Conservation (phyloP, 768 basidiomycete species). For the Pleurotus sapidus region DNA sequence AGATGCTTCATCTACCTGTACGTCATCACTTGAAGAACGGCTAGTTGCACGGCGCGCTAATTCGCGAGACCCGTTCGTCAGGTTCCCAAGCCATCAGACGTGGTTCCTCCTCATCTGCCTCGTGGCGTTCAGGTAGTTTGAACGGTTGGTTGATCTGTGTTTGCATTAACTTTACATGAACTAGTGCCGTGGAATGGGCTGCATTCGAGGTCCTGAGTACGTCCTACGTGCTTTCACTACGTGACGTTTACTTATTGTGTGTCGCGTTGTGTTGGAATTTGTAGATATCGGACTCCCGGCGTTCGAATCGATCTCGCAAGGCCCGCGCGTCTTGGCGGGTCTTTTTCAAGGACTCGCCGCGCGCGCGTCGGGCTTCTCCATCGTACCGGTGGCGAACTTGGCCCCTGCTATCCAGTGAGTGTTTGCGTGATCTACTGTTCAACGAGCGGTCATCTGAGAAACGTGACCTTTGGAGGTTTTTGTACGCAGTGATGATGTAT, state of each 20-base stretch:
- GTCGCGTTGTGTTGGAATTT: not conserved
- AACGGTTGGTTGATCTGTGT: not conserved
- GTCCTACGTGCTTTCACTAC: conserved; percentile 7
- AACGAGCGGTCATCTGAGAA: too few relatives aligned
- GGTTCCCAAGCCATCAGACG: conserved; percentile 73
- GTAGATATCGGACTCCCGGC: conserved; percentile 39
- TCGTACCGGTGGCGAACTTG: conserved; percentile 41
- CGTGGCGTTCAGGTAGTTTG: conserved; percentile 48
- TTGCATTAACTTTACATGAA: not conserved
- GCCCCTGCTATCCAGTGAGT: conserved; percentile 72
- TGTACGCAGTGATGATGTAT: conserved; percentile 81
- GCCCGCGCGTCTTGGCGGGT: conserved; percentile 38
- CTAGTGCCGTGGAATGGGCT: conserved; percentile 62
- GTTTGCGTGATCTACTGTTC: too few relatives aligned
- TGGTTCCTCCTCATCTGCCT: conserved; percentile 66
- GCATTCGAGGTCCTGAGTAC: conserved; percentile 62
- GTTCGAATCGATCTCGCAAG: conserved; percentile 33
- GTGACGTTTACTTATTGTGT: not conserved
- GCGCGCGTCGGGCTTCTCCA: conserved; percentile 50
- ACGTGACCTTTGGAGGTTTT: conserved; percentile 35
- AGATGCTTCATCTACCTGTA: conserved; percentile 66
- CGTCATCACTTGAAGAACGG: too few relatives aligned
- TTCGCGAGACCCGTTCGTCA: conserved; percentile 10
- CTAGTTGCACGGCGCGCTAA: too few relatives aligned
- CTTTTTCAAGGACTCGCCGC: conserved; percentile 54